Evolutionary conservation across 1,139 yeast species (phyloP).

Genomic region (Scheffersomyces illinoinensis): DNA sequence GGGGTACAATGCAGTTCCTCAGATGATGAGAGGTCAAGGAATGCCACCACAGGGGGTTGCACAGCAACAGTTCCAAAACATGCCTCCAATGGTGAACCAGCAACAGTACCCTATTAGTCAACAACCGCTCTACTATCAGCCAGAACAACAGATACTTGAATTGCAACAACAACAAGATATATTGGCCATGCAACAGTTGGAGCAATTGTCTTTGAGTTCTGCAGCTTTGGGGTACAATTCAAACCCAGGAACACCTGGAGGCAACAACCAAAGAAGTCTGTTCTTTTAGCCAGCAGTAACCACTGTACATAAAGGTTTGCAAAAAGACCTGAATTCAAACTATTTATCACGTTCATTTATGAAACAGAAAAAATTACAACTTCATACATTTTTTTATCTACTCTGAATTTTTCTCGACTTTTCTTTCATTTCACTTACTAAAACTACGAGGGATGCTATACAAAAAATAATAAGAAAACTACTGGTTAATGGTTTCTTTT

Average conservation of each 20-base stretch:
- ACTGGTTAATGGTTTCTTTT: neutral
- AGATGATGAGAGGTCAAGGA: neutral
- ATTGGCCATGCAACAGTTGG: constrained; percentile 50
- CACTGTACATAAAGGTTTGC: neutral
- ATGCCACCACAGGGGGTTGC: neutral
- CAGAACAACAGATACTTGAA: constrained; percentile 1
- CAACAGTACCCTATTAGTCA: constrained; percentile 1
- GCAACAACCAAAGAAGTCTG: constrained; percentile 20
- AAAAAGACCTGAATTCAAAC: neutral
- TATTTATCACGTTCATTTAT: neutral
- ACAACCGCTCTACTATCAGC: constrained; percentile 1
- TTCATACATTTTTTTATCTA: neutral
- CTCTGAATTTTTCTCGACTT: neutral
- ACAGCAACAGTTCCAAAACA: constrained; percentile 8
- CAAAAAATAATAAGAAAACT: neutral
- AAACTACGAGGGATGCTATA: neutral
- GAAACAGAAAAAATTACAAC: neutral
- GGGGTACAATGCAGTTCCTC: neutral
- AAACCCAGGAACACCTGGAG: constrained; percentile 43
- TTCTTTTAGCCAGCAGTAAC: constrained; percentile 13
- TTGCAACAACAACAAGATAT: constrained; percentile 27
- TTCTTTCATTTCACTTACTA: neutral
- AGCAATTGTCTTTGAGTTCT: constrained; percentile 48
- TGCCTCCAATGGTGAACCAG: constrained; percentile 2
- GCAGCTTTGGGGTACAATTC: constrained; percentile 53